Evolutionary conservation across 495 filamentous ascomycete species (phyloP).

Genomic region (Daldinia caldariorum): DNA sequence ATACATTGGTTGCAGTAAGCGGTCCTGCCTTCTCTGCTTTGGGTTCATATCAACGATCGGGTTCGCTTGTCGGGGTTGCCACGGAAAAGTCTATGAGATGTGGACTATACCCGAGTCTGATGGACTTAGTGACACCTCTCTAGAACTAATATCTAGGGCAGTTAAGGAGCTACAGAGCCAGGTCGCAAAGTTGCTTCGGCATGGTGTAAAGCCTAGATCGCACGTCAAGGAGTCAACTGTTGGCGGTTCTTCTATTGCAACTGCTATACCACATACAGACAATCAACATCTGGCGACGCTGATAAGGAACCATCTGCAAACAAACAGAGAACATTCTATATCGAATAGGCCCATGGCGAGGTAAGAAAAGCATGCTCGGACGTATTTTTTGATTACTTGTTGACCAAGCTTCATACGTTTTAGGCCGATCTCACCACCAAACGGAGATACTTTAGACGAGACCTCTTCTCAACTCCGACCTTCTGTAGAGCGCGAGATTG

Average conservation of each 20-base stretch:
- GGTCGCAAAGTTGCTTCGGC: background rate
- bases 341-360: background rate
- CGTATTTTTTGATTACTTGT: background rate
- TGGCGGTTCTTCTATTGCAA: conserved; percentile 7
- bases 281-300: background rate
- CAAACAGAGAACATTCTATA: background rate
- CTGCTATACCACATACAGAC: background rate
- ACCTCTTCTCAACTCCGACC: background rate
- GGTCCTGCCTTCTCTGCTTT: conserved; percentile 2
- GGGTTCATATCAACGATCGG: background rate
- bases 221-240: conserved; percentile 8
- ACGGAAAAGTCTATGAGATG: conserved; percentile 9
- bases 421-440: background rate
- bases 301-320: background rate
- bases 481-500: background rate
- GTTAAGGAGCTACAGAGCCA: background rate
- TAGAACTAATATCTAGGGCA: background rate
- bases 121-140: background rate
- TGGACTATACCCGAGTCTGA: conserved; percentile 10
- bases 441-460: background rate
- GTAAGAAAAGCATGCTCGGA: background rate
- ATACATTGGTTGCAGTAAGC: conserved; percentile 11
- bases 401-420: background rate
- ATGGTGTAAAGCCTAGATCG: background rate
- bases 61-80: conserved; percentile 7